Evolutionary conservation across 2,329 filamentous ascomycete species (phyloP).

Genomic region (Aspergillus jensenii): DNA sequence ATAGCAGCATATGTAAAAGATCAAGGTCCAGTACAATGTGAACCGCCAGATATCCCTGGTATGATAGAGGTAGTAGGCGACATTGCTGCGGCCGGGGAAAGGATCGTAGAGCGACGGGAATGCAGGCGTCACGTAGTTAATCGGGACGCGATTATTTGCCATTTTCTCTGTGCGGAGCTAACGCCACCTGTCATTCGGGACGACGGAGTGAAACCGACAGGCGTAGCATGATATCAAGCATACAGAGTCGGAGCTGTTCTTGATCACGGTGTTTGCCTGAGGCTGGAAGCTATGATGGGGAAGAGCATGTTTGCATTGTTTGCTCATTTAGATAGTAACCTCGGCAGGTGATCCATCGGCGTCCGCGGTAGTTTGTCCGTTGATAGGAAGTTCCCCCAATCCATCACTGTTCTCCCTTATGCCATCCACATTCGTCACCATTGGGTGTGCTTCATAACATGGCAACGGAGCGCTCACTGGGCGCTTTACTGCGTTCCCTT

Average conservation of each 20-base stretch:
- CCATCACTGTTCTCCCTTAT: conserved; percentile 4
- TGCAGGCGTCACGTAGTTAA: conserved; percentile 64
- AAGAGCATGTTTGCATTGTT: conserved; percentile 34
- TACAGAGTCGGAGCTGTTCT: background rate
- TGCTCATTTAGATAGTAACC: conserved; percentile 25
- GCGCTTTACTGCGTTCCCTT: conserved; percentile 60
- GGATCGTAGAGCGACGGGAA: conserved; percentile 86
- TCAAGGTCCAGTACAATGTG: conserved; percentile 81
- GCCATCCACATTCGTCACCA: background rate
- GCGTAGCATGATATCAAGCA: conserved; percentile 8
- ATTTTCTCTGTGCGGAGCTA: conserved; percentile 16
- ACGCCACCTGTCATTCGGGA: conserved; percentile 8
- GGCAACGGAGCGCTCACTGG: conserved; percentile 61
- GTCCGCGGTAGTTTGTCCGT: conserved; percentile 3
- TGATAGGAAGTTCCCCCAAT: background rate
- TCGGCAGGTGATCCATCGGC: conserved; percentile 36
- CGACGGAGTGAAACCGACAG: background rate
- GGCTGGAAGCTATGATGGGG: background rate
- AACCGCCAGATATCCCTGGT: conserved; percentile 81
- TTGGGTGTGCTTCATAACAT: conserved; percentile 34
- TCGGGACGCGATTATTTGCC: conserved; percentile 47
- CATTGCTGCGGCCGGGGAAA: conserved; percentile 56
- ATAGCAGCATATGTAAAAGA: conserved; percentile 75
- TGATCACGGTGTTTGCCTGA: background rate
- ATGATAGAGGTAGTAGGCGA: conserved; percentile 68